phyloP scores from a whole-genome alignment of 2,329 filamentous ascomycete genomes.

The Clonostachys chloroleuca region DNA sequence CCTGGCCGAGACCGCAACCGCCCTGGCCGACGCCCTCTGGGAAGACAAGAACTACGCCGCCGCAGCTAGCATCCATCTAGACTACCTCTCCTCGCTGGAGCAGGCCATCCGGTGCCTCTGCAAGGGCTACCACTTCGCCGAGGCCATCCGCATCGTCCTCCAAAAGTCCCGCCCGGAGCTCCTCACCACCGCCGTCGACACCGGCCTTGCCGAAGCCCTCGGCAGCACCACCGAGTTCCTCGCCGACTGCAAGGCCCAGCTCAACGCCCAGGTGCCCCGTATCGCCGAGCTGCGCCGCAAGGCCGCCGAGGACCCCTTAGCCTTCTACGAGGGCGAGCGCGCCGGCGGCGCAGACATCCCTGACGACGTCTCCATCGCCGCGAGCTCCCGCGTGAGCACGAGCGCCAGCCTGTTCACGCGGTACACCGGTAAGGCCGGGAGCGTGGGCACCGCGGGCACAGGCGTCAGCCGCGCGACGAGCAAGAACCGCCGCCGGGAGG shows the following conservation, averaged over 20 bases:
- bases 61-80: slow-evolving; percentile 75
- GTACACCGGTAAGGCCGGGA: slow-evolving; percentile 70
- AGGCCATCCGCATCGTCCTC: slow-evolving; percentile 76
- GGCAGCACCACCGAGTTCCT: slow-evolving; percentile 84
- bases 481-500: slow-evolving; percentile 85
- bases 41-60: slow-evolving; percentile 82
- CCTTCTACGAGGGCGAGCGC: slow-evolving; percentile 80
- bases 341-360: slow-evolving; percentile 66
- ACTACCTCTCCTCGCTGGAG: slow-evolving; percentile 72
- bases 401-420: slow-evolving; percentile 87
- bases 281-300: slow-evolving; percentile 77
- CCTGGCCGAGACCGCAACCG: slow-evolving; percentile 63
- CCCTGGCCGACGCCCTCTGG: slow-evolving; percentile 71
- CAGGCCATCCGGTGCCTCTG: slow-evolving; percentile 74
- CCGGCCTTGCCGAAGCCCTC: slow-evolving; percentile 75
- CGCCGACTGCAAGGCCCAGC: slow-evolving; percentile 85
- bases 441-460: slow-evolving; percentile 65
- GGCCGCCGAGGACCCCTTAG: slow-evolving; percentile 79
- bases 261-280: slow-evolving; percentile 80
- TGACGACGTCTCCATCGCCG: slow-evolving; percentile 88
- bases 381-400: slow-evolving; percentile 74
- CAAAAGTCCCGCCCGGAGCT: slow-evolving; percentile 57
- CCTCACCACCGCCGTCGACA: slow-evolving; percentile 66
- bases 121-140: slow-evolving; percentile 80
- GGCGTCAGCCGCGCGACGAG: slow-evolving; percentile 74